Evolutionary conservation across 257 asterid species (phyloP).

Genomic region (Apocynum venetum): DNA sequence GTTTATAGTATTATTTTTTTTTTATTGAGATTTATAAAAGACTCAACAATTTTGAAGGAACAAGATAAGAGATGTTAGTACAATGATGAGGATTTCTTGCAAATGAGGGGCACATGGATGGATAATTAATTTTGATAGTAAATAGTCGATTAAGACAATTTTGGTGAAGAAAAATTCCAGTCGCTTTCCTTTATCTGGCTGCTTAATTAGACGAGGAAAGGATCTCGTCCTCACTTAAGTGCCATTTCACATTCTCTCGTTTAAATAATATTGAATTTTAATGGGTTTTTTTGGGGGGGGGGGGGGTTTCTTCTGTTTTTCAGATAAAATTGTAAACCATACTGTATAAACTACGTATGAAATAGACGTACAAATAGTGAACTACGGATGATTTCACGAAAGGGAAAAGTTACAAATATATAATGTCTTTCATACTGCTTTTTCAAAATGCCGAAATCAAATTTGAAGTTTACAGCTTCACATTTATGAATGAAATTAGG

Average conservation of each 20-base stretch:
- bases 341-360: too few relatives aligned
- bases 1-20: too few relatives aligned
- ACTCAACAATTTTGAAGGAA: too few relatives aligned
- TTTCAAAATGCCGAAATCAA: background rate
- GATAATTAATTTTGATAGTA: background rate
- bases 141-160: background rate
- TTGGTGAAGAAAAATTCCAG: background rate
- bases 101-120: background rate
- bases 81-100: background rate
- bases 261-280: background rate
- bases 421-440: background rate
- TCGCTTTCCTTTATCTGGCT: background rate
- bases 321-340: too few relatives aligned
- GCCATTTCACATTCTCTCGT: too few relatives aligned
- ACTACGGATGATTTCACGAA: background rate
- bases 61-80: too few relatives aligned
- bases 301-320: too few relatives aligned
- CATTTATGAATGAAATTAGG: background rate
- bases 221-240: too few relatives aligned
- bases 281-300: background rate
- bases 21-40: too few relatives aligned
- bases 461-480: background rate
- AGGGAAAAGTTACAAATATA: background rate
- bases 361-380: too few relatives aligned
- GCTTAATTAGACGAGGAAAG: too few relatives aligned